These are phyloP conservation scores for Osmozyma mogii DNA, from an alignment of 805 yeast genomes.

Conservation along the genomic window DNA sequence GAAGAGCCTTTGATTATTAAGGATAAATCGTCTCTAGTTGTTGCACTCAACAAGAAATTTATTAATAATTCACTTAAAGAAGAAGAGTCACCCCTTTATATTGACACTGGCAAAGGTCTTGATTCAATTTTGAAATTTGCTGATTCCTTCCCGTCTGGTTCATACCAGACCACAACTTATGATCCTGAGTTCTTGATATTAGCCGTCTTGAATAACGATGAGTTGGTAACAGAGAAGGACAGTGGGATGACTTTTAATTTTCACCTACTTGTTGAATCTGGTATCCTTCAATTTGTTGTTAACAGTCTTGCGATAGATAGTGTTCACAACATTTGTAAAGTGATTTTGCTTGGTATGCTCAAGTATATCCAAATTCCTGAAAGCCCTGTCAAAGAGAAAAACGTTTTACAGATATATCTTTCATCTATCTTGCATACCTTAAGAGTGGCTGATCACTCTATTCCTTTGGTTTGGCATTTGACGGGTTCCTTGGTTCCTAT, in stretches of 20 bases:
- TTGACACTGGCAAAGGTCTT: no score
- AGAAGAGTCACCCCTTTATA: no score
- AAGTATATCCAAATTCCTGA: conserved; percentile 29
- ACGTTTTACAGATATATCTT: conserved; percentile 46
- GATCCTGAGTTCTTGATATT: conserved; percentile 68
- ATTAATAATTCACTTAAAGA: conserved; percentile 44
- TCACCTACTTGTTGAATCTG: conserved; percentile 48
- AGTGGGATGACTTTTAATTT: conserved; percentile 37
- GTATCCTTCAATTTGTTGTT: conserved; percentile 44
- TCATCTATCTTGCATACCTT: conserved; percentile 38
- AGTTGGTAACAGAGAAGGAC: conserved; percentile 35
- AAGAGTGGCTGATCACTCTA: conserved; percentile 9
- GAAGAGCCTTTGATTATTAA: conserved; percentile 40
- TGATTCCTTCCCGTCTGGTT: no score
- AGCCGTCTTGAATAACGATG: conserved; percentile 55
- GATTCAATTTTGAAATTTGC: no score
- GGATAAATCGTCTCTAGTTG: conserved; percentile 36
- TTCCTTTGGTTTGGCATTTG: conserved; percentile 36
- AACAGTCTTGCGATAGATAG: conserved; percentile 40
- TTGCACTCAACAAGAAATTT: conserved; percentile 43
- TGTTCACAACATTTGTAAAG: conserved; percentile 38
- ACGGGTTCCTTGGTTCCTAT: conserved; percentile 51
- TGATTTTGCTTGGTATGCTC: conserved; percentile 39
- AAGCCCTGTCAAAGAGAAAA: conserved; percentile 45
- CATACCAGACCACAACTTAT: conserved; percentile 33